phyloP scores from a whole-genome alignment of 108 stramenopile species.

The Conticribra guillardii region DNA sequence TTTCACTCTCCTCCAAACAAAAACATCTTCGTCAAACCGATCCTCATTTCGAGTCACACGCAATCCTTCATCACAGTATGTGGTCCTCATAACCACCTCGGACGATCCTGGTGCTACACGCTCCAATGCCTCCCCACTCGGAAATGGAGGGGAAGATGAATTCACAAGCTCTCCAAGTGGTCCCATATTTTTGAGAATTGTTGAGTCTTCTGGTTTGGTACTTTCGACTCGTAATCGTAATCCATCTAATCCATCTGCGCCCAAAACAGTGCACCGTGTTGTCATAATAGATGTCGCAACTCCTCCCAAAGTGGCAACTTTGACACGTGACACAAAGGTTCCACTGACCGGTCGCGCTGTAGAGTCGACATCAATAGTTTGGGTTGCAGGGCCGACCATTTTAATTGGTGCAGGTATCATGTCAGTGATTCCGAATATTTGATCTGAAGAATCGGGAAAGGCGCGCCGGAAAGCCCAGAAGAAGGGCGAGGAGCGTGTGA shows the following conservation, averaged over 20 bases:
- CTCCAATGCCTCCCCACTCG: constrained; percentile 79
- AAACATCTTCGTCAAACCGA: constrained; percentile 54
- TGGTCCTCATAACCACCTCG: constrained; percentile 72
- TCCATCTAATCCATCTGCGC: constrained; percentile 65
- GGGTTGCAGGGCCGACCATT: constrained; percentile 84
- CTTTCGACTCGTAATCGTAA: constrained; percentile 67
- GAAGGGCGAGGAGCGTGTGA: constrained; percentile 82
- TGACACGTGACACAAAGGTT: constrained; percentile 74
- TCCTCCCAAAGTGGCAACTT: constrained; percentile 83
- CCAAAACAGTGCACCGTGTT: constrained; percentile 63
- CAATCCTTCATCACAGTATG: constrained; percentile 78
- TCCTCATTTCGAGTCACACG: constrained; percentile 73
- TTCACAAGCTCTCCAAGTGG: constrained; percentile 68
- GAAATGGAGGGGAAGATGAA: constrained; percentile 73
- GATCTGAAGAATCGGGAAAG: constrained; percentile 77
- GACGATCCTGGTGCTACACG: constrained; percentile 67
- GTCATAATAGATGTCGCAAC: constrained; percentile 92
- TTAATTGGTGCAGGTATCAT: constrained; percentile 81
- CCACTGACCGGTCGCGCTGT: constrained; percentile 47
- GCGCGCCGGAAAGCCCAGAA: constrained; percentile 89
- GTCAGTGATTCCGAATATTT: constrained; percentile 86
- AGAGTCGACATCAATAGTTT: constrained; percentile 66
- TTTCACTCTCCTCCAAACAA: constrained; percentile 74
- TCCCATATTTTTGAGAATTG: constrained; percentile 64
- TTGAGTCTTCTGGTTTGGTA: constrained; percentile 83